A percentile compares a stretch with the other conserved stretches of the same genome.
Evolutionary conservation across 805 yeast species (phyloP).

Genomic region (Yarrowia porcina): DNA sequence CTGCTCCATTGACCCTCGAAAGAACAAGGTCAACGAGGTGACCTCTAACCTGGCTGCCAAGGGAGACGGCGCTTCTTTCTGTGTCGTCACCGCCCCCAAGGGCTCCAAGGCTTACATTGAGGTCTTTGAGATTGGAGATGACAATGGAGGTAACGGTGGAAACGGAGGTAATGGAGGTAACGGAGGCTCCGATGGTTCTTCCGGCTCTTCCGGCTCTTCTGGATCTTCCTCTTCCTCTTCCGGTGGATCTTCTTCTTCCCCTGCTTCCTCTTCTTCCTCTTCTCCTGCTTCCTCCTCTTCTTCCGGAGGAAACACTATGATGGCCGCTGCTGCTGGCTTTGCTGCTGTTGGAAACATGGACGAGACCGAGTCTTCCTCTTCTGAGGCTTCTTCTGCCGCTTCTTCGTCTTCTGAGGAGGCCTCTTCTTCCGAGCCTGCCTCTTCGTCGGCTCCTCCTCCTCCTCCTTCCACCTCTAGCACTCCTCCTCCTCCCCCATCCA

Average conservation of each 20-base stretch:
- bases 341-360: conserved; percentile 9
- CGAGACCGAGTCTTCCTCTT: not conserved
- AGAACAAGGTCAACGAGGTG: conserved; percentile 56
- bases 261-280: not conserved
- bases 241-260: not conserved
- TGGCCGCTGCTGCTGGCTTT: not conserved
- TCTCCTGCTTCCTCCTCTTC: not conserved
- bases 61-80: conserved; percentile 65
- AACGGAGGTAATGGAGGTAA: not conserved
- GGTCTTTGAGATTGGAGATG: conserved; percentile 48
- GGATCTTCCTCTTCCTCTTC: not conserved
- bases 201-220: not conserved
- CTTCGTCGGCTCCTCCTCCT: not conserved
- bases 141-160: not conserved
- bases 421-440: not conserved
- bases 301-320: not conserved
- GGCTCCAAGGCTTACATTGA: conserved; percentile 67
- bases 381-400: not conserved
- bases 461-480: not conserved
- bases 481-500: not conserved
- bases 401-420: not conserved
- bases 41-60: conserved; percentile 42
- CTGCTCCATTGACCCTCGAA: conserved; percentile 79
- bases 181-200: not conserved
- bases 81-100: conserved; percentile 74